phyloP scores from a whole-genome alignment of 2,329 filamentous ascomycete species.

The Torrubiellomyces zombiae region DNA sequence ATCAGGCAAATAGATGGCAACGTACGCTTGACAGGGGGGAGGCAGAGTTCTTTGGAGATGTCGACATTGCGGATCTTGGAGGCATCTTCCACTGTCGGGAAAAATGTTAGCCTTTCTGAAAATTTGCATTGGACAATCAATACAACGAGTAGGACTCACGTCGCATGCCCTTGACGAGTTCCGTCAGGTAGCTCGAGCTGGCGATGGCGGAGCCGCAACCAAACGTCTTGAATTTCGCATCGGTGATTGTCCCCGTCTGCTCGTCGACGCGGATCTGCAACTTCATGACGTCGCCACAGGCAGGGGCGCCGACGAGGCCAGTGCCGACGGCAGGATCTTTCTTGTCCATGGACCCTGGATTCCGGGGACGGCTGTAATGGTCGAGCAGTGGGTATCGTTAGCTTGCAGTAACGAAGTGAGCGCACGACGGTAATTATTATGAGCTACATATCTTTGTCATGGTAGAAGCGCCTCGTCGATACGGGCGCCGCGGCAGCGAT shows the following conservation, averaged over 20 bases:
- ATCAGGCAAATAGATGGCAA: slow-evolving; percentile 9
- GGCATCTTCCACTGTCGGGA: slow-evolving; percentile 71
- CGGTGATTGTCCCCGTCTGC: slow-evolving; percentile 70
- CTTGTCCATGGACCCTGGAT: slow-evolving; percentile 47
- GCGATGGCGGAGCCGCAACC: slow-evolving; percentile 91
- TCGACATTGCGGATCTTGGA: slow-evolving; percentile 89
- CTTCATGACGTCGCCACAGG: slow-evolving; percentile 87
- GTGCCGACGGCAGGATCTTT: slow-evolving; percentile 71
- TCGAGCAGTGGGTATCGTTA: slow-evolving; percentile 17
- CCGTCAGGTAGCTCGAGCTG: slow-evolving; percentile 73
- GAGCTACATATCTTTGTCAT: slow-evolving; percentile 24
- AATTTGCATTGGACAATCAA: not conserved
- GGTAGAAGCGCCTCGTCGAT: slow-evolving; percentile 25
- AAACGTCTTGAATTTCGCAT: slow-evolving; percentile 97
- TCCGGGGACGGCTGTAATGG: slow-evolving; percentile 36
- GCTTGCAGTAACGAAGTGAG: too few species aligned
- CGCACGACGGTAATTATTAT: not conserved
- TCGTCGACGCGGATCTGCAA: slow-evolving; percentile 68
- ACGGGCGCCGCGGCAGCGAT: slow-evolving; percentile 10
- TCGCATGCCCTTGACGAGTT: slow-evolving; percentile 87
- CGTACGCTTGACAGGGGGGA: slow-evolving; percentile 76
- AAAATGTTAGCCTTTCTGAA: not conserved
- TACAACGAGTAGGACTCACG: slow-evolving; percentile 4
- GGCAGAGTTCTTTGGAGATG: slow-evolving; percentile 88
- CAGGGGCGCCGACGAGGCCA: slow-evolving; percentile 76